Percentiles rank a stretch among this genome's conserved stretches.
phyloP scores from a whole-genome alignment of 2,329 filamentous ascomycete genomes.

The Clarireedia monteithiana region DNA sequence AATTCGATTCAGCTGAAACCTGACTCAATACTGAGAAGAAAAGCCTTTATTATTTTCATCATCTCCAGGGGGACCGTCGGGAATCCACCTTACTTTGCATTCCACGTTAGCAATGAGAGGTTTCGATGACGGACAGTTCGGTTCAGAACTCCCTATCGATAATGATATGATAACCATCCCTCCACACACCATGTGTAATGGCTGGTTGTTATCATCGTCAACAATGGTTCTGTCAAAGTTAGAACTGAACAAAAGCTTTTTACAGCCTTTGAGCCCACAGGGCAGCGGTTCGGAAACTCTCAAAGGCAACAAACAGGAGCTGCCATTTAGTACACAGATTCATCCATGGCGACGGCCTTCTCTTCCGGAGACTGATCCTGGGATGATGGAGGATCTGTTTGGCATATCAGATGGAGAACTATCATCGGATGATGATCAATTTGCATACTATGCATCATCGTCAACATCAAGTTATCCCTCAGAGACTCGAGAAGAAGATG shows the following conservation, averaged over 20 bases:
- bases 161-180: conserved; percentile 8
- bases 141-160: conserved; percentile 5
- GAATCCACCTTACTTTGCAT: conserved; percentile 8
- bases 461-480: conserved; percentile 5
- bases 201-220: conserved; percentile 7
- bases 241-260: background rate
- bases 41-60: background rate
- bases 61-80: conserved; percentile 3
- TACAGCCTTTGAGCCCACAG: background rate
- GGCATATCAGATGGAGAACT: background rate
- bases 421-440: conserved; percentile 1
- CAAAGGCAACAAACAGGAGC: background rate
- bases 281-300: background rate
- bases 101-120: conserved; percentile 5
- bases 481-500: background rate
- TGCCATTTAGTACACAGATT: background rate
- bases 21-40: too few species aligned
- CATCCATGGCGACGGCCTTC: conserved; percentile 3
- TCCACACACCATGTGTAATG: conserved; percentile 1
- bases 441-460: conserved; percentile 1
- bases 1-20: background rate
- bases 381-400: conserved; percentile 7
- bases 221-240: conserved; percentile 6
- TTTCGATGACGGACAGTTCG: conserved; percentile 1
- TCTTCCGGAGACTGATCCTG: conserved; percentile 3